A percentile compares a stretch with the other conserved stretches of the same genome.
phyloP scores from a whole-genome alignment of 2,329 filamentous ascomycete genomes.

The Nigrograna mackinnonii region DNA sequence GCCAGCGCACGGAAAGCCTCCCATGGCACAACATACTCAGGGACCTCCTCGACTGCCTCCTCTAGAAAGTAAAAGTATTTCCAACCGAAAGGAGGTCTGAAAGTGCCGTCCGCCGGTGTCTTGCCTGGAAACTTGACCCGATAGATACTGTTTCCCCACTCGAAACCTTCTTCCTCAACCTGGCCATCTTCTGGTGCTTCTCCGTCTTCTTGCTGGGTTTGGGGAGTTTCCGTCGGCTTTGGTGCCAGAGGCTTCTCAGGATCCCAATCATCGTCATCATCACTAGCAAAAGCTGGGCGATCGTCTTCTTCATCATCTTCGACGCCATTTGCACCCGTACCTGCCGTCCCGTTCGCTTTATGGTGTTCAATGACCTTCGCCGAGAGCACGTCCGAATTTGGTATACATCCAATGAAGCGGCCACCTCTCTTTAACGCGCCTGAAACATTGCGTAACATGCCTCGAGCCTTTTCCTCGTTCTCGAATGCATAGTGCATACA shows the following conservation, averaged over 20 bases:
- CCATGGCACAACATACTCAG: conserved; percentile 98
- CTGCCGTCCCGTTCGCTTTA: conserved; percentile 48
- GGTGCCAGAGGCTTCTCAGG: conserved; percentile 48
- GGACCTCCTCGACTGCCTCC: conserved; percentile 93
- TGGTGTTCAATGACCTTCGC: conserved; percentile 79
- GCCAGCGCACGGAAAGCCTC: conserved; percentile 94
- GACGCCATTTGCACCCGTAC: conserved; percentile 36
- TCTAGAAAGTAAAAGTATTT: conserved; percentile 97
- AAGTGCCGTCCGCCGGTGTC: conserved; percentile 83
- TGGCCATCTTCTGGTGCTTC: conserved; percentile 48
- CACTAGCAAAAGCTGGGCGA: conserved; percentile 38
- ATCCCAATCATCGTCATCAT: conserved; percentile 48
- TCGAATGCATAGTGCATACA: conserved; percentile 99
- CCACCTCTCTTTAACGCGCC: conserved; percentile 91
- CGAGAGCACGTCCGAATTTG: conserved; percentile 92
- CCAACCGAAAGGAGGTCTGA: conserved; percentile 95
- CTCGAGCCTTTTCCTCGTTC: conserved; percentile 83
- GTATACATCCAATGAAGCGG: conserved; percentile 91
- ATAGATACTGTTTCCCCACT: conserved; percentile 95
- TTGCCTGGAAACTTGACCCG: conserved; percentile 83
- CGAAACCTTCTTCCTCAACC: conserved; percentile 50
- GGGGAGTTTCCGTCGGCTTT: conserved; percentile 40
- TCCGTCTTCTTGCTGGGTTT: conserved; percentile 37
- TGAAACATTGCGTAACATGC: conserved; percentile 92
- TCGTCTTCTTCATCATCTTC: conserved; percentile 29